phyloP scores from a whole-genome alignment of 257 asterid species.

The Solanum chaucha region DNA sequence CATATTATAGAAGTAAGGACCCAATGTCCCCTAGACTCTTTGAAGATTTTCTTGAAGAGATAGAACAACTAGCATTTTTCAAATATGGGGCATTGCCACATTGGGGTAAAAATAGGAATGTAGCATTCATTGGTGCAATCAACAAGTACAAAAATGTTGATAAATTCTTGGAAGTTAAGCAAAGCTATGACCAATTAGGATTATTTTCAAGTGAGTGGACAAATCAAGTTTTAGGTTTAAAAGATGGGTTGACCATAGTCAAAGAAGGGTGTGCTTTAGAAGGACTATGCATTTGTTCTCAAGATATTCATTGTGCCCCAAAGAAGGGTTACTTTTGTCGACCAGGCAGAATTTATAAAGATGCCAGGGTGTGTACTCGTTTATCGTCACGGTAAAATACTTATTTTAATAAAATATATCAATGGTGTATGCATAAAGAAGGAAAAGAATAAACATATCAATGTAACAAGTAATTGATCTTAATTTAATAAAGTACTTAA shows the following conservation, averaged over 20 bases:
- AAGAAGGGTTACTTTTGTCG: slow-evolving; percentile 11
- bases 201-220: slow-evolving; percentile 21
- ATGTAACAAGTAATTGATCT: not conserved
- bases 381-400: not conserved
- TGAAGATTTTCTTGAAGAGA: slow-evolving; percentile 15
- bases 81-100: slow-evolving; percentile 19
- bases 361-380: slow-evolving; percentile 12
- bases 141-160: slow-evolving; percentile 1
- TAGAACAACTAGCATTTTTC: slow-evolving; percentile 13
- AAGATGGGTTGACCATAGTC: not conserved
- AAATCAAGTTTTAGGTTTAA: slow-evolving; percentile 14
- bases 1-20: slow-evolving; percentile 14
- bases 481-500: not conserved
- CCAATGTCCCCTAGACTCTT: slow-evolving; percentile 14
- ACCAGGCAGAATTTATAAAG: slow-evolving; percentile 11
- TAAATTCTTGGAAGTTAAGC: slow-evolving; percentile 12
- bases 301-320: slow-evolving; percentile 21
- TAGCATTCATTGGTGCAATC: slow-evolving; percentile 12
- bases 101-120: slow-evolving; percentile 21
- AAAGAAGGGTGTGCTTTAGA: slow-evolving; percentile 16
- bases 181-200: slow-evolving; percentile 5
- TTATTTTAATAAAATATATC: not conserved
- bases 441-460: not conserved
- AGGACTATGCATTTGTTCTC: slow-evolving; percentile 16
- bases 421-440: not conserved